Conservation (phyloP, 2,329 filamentous ascomycete genomes). For the Alternaria panax region DNA sequence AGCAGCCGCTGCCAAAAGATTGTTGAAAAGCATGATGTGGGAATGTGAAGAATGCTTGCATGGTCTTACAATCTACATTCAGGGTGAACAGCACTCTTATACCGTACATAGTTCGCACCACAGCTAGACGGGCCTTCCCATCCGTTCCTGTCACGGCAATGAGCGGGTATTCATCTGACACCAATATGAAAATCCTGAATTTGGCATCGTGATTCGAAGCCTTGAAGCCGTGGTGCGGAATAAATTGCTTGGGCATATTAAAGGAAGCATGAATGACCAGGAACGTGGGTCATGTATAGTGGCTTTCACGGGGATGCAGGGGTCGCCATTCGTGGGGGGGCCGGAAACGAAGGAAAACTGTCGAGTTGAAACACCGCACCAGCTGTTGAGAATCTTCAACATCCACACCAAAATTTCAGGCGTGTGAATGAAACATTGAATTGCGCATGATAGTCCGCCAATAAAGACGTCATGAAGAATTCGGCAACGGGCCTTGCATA, state of each 20-base stretch:
- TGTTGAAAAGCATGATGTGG: conserved; percentile 41
- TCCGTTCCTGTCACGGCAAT: conserved; percentile 24
- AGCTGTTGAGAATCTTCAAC: background rate
- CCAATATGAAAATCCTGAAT: conserved; percentile 17
- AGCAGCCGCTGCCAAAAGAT: conserved; percentile 37
- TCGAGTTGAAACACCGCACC: conserved; percentile 1
- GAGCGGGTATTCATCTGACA: conserved; percentile 22
- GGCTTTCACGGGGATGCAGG: conserved; percentile 24
- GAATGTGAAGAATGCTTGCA: conserved; percentile 8
- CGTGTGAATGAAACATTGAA: conserved; percentile 2
- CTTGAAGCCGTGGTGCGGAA: conserved; percentile 23
- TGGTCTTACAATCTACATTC: conserved; percentile 7
- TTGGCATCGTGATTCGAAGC: conserved; percentile 17
- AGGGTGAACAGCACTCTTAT: conserved; percentile 22
- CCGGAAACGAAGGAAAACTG: conserved; percentile 3
- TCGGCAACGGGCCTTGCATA: conserved; percentile 1
- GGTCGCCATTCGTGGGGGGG: conserved; percentile 23
- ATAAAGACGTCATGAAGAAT: background rate
- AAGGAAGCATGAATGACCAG: conserved; percentile 20
- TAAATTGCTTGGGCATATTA: conserved; percentile 34
- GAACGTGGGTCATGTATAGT: conserved; percentile 16
- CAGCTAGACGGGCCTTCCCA: conserved; percentile 22
- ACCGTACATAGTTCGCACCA: conserved; percentile 4
- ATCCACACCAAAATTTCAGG: conserved; percentile 6
- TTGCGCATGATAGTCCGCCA: background rate